Evolutionary conservation across 2,329 filamentous ascomycete genomes (phyloP), one percentile per base, ranked within the genome.

Genomic region (Fusarium penzigii): DNA sequence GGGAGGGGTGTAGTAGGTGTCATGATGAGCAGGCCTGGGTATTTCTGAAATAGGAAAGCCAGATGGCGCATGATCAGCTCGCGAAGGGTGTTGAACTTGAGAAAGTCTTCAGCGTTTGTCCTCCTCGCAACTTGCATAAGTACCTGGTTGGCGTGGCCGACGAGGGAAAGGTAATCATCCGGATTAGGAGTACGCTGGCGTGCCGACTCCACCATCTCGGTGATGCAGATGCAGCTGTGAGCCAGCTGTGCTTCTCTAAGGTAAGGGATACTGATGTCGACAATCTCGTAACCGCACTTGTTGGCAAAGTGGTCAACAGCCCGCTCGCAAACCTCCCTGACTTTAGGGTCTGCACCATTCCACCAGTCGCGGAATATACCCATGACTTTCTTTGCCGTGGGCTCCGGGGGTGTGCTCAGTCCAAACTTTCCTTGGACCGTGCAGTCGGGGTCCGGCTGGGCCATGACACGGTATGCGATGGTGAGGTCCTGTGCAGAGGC

Each of bases 391-490:
- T 76, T 78, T 38, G 71, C 62, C 0, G 71, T 66, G 1, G 75
- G 71, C 6, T 64, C 62, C 0, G 75, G 73, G 5, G 80, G 73
- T 8, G 74, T 58, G 13, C 83, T 84, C 5, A 84, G 77, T 0
- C 81, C 80, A 68, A 95, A 94, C 13, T 78, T 73, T 8, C 80
- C 72, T 16, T 88, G 87, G 8, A 79, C 71, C 0, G 79, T 75
- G 66, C 87, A 80, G 3, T 78, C 71, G 0, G 86, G 82, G 63
- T 96, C 82, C 0, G 90, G 88, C 47, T 84, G 80, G 2, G 89
- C 81, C 81, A 95, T 91, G 62, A 89, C 69, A 45, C 89, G 85
- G 74, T 94, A 97, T n/a, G 89, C 87, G 47, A 92, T 78, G 55
- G 88, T 87, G 6, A 97, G 81, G 64, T 96, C 92, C 36, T 85